Conservation (phyloP, 192 early-diverging fungal genomes). For the Linderina pennispora region DNA sequence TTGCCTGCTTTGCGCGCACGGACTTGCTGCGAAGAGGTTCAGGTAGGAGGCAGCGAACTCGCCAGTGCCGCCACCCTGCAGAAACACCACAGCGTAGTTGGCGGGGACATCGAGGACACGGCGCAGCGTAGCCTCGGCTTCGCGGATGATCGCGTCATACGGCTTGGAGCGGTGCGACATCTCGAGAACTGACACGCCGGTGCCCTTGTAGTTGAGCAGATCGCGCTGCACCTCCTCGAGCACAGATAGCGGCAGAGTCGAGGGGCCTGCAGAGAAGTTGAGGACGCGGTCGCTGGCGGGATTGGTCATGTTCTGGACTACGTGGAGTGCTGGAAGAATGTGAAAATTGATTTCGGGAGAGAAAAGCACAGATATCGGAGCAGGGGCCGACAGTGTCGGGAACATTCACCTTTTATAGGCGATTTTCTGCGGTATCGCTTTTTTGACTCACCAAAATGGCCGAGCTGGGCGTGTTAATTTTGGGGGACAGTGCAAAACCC, state of each 20-base stretch:
- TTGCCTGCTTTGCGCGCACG: constrained; percentile 38
- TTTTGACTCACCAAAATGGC: too few species aligned
- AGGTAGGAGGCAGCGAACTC: constrained; percentile 88
- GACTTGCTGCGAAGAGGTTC: constrained; percentile 69
- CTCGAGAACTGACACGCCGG: constrained; percentile 91
- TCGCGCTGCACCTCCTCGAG: constrained; percentile 81
- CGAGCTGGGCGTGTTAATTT: too few species aligned
- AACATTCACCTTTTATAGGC: too few species aligned
- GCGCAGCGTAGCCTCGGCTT: constrained; percentile 68
- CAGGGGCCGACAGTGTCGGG: too few species aligned
- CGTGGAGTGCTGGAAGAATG: too few species aligned
- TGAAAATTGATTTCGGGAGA: too few species aligned
- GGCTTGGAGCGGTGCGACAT: constrained; percentile 87
- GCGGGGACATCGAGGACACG: constrained; percentile 70
- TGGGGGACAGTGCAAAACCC: too few species aligned
- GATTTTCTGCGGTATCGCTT: too few species aligned
- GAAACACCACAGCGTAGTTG: constrained; percentile 87
- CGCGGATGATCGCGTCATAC: constrained; percentile 70
- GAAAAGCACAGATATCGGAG: too few species aligned
- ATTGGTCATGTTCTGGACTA: too few species aligned
- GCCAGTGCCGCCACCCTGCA: constrained; percentile 93
- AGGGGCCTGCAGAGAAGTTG: constrained; percentile 92
- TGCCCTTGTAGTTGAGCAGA: constrained; percentile 72
- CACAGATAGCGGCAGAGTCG: constrained; percentile 77
- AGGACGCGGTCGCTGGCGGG: constrained; percentile 50